Percentiles rank a stretch among this genome's conserved stretches.
Conservation (phyloP, 768 basidiomycete genomes). For the Psilocybe tampanensis region DNA sequence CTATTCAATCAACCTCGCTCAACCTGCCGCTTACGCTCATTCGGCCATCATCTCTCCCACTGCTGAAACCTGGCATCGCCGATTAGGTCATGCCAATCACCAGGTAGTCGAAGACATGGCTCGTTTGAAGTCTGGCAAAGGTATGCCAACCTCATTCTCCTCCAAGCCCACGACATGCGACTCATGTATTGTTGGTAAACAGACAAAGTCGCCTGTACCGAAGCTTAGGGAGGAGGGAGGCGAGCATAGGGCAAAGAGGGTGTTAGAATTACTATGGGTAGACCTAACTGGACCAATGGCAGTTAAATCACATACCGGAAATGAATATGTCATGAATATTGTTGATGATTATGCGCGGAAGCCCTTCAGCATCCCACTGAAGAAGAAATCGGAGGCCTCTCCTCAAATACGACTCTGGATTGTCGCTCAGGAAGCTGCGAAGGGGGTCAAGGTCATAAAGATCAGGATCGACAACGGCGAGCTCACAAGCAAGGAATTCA, state of each 20-base stretch:
- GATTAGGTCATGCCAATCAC: constrained; percentile 30
- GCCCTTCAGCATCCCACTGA: constrained; percentile 35
- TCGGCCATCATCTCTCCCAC: constrained; percentile 8
- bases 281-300: constrained; percentile 28
- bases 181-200: constrained; percentile 40
- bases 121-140: constrained; percentile 13
- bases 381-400: constrained; percentile 26
- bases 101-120: constrained; percentile 24
- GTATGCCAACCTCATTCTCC: constrained; percentile 27
- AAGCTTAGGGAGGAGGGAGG: constrained; percentile 24
- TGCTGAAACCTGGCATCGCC: constrained; percentile 27
- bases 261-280: constrained; percentile 31
- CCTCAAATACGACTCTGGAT: constrained; percentile 31
- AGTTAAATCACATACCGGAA: constrained; percentile 24
- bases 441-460: constrained; percentile 15
- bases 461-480: constrained; percentile 24
- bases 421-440: constrained; percentile 20
- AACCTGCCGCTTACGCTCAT: constrained; percentile 6
- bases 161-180: constrained; percentile 28
- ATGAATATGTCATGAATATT: constrained; percentile 28
- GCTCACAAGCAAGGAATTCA: constrained; percentile 22
- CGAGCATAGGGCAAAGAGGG: constrained; percentile 23
- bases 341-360: constrained; percentile 29
- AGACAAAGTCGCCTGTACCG: constrained; percentile 33
- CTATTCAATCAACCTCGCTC: constrained; percentile 15